These are phyloP conservation scores for Myrica gale DNA, from an alignment of 306 rosid genomes.

Conservation along the genomic window DNA sequence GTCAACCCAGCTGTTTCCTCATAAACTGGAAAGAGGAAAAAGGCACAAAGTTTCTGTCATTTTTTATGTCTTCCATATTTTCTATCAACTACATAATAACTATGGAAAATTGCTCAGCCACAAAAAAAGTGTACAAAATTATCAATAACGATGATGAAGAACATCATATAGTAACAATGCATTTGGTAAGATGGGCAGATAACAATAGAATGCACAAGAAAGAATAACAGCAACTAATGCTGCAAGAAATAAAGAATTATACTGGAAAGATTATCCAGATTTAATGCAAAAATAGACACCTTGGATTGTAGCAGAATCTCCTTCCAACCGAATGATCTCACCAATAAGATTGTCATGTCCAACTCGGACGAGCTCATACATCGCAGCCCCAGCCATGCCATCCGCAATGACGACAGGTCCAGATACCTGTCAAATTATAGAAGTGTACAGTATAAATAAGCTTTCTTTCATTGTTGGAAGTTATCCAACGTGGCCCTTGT, in stretches of 20 bases:
- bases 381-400: slow-evolving; percentile 99
- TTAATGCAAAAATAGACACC: slow-evolving; percentile 40
- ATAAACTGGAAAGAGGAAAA: slow-evolving; percentile 57
- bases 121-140: neutral
- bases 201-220: neutral
- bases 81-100: neutral
- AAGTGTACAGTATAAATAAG: neutral
- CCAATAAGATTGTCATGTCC: slow-evolving; percentile 91
- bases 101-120: neutral
- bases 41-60: slow-evolving; percentile 3
- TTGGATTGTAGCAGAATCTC: slow-evolving; percentile 98
- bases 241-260: neutral
- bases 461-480: neutral
- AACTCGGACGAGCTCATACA: slow-evolving; percentile 96
- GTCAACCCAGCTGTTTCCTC: slow-evolving; percentile 98
- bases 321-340: slow-evolving; percentile 95
- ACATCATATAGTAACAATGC: neutral
- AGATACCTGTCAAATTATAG: slow-evolving; percentile 63
- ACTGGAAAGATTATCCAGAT: neutral
- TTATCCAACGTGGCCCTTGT: neutral
- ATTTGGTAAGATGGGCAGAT: neutral
- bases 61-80: neutral
- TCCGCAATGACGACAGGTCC: slow-evolving; percentile 98
- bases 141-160: neutral
- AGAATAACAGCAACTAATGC: neutral